Evolutionary conservation across 768 basidiomycete genomes (phyloP), one percentile per base, ranked within the genome.

Genomic region (Phylloporus arenicola): DNA sequence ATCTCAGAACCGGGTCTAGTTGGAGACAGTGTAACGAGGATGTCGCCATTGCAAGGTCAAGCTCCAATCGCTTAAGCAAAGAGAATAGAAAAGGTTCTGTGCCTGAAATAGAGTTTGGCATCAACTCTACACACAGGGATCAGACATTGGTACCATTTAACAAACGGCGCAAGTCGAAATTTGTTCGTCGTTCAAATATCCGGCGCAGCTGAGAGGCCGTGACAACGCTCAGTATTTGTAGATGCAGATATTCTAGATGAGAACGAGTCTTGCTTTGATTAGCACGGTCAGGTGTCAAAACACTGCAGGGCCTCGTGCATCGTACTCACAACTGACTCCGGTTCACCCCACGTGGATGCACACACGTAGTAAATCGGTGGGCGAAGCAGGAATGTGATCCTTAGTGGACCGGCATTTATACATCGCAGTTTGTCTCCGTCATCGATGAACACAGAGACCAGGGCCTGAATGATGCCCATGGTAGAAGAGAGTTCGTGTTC

Each of bases 371-470:
- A 98, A 17, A 99, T 70, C 4, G 96, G 96, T 6, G 89, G 64
- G 27, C 92, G 82, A 43, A 94, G 75, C 7, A 94, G 69, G 65
- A 99, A 95, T 0, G 86, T 85, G 50, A 99, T 95, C 44, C 84
- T 78, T 6, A 83, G 80, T n/a, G 72, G 71, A 25, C 92, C 92
- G 45, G 88, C 83, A 58, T 88, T 88, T 55, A 97, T 89, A 51
- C 80, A 91, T 27, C 92, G 79, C 30, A 85, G 57, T 66, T 85
- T 92, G 70, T 99, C 96, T 14, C 83, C 80, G 41, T 94, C 89
- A 60, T 96, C 94, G 6, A 93, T 79, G 67, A 95, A 97, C 45
- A 99, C 91, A 14, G 94, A 97, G 37, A 99, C 84, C 1, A 99
- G 76, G 2, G 96, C 94, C 65, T 97, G 95, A 70, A 94, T 92